Conservation (phyloP, 75 land plant genomes). For the Isoetes taiwanensis region DNA sequence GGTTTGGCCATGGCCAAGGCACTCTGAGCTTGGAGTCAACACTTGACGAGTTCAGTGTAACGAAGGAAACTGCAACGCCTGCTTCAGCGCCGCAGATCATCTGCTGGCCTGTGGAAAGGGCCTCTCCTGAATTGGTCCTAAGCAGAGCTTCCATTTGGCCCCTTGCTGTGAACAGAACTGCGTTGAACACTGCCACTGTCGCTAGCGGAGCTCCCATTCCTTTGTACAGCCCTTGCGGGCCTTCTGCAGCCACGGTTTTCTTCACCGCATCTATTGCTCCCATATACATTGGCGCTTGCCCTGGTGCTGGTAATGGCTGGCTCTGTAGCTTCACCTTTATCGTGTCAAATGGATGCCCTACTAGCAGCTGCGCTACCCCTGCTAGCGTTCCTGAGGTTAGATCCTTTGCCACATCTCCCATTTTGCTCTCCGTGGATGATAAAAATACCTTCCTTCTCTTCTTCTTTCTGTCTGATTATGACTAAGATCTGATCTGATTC, state of each 20-base stretch:
- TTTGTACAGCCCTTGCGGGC: conserved; percentile 77
- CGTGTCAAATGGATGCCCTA: conserved; percentile 95
- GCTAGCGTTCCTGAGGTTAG: conserved; percentile 81
- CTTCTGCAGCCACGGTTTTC: conserved; percentile 94
- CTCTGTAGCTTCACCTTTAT: conserved; percentile 97
- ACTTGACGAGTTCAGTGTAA: conserved; percentile 90
- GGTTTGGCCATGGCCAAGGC: conserved; percentile 30
- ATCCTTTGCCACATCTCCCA: conserved; percentile 55
- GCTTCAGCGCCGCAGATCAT: conserved; percentile 81
- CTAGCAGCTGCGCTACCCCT: conserved; percentile 81
- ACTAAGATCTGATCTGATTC: no score
- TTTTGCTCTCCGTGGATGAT: no score
- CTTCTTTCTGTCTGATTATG: no score
- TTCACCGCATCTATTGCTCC: conserved; percentile 94
- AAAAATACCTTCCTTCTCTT: no score
- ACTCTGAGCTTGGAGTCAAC: conserved; percentile 91
- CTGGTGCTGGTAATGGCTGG: conserved; percentile 72
- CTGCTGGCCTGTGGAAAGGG: conserved; percentile 72
- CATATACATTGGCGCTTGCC: conserved; percentile 50
- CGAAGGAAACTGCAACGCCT: conserved; percentile 79
- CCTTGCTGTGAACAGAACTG: conserved; percentile 76
- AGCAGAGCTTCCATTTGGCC: conserved; percentile 90
- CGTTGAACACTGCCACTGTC: conserved; percentile 93
- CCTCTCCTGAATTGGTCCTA: conserved; percentile 45
- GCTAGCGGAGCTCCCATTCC: conserved; percentile 99